Evolutionary conservation across 345 rosid species (phyloP).

Genomic region (Salix udensis): DNA sequence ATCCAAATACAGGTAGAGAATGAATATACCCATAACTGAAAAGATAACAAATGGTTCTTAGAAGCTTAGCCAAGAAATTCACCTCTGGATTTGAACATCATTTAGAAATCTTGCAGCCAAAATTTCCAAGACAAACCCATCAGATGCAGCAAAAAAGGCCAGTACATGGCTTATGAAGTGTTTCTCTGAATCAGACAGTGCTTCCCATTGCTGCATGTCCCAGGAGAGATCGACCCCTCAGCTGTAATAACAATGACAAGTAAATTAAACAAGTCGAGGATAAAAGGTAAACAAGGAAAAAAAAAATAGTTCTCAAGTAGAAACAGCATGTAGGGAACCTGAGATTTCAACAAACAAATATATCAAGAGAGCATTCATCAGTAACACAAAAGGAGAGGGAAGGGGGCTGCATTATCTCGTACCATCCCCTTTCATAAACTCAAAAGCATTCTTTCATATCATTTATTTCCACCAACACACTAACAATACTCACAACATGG

Average conservation of each 20-base stretch:
- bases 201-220: conserved; percentile 78
- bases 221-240: conserved; percentile 87
- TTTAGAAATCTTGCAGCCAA: conserved; percentile 80
- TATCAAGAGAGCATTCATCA: no score
- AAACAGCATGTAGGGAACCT: no score
- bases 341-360: no score
- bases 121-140: conserved; percentile 91
- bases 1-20: not conserved
- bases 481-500: not conserved
- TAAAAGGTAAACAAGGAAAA: no score
- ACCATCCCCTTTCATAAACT: not conserved
- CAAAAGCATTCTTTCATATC: not conserved
- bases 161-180: conserved; percentile 78
- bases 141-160: conserved; percentile 91
- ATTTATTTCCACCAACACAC: not conserved
- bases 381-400: no score
- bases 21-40: not conserved
- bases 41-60: not conserved
- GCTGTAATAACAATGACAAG: conserved; percentile 41
- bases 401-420: not conserved
- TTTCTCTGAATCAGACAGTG: conserved; percentile 54
- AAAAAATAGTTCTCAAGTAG: not conserved
- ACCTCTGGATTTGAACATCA: conserved; percentile 93
- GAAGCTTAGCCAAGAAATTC: conserved; percentile 2
- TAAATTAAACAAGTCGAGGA: not conserved